These are phyloP conservation scores for Lactarius evosmus DNA, from an alignment of 768 basidiomycete species.

Conservation along the genomic window DNA sequence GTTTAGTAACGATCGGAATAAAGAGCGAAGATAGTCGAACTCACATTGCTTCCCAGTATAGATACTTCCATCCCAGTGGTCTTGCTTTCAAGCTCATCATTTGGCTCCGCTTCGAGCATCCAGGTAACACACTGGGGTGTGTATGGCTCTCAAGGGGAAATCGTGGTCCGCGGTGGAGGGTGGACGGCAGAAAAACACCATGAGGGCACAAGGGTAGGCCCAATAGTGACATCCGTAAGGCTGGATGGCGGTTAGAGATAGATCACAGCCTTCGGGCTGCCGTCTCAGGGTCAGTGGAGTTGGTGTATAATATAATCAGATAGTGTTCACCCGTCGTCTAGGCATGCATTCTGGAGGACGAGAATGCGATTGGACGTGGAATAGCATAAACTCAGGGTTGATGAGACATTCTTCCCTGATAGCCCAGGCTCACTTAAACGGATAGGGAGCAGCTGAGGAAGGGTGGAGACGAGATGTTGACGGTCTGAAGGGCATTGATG, in stretches of 20 bases:
- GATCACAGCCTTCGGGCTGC: background rate
- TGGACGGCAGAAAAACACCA: constrained; percentile 23
- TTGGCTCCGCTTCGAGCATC: constrained; percentile 1
- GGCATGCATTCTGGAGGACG: too few species aligned
- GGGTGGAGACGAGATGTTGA: too few species aligned
- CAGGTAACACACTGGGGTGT: background rate
- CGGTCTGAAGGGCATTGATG: too few species aligned
- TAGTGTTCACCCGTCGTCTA: too few species aligned
- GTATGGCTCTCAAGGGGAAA: background rate
- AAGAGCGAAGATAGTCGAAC: constrained; percentile 33
- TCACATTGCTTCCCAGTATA: constrained; percentile 14
- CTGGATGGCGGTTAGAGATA: background rate
- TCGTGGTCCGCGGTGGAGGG: background rate
- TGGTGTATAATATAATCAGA: too few species aligned
- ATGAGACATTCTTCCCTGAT: too few species aligned
- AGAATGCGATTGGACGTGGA: too few species aligned
- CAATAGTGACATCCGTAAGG: constrained; percentile 30
- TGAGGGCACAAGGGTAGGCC: constrained; percentile 30
- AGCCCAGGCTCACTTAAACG: background rate
- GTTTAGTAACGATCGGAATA: constrained; percentile 29
- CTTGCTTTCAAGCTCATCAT: constrained; percentile 9
- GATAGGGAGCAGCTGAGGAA: background rate
- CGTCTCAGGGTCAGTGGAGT: constrained; percentile 3
- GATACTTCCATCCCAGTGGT: constrained; percentile 18
- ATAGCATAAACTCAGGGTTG: too few species aligned